Evolutionary conservation across 2,329 filamentous ascomycete species (phyloP).

Genomic region (Trichophaea hybrida): DNA sequence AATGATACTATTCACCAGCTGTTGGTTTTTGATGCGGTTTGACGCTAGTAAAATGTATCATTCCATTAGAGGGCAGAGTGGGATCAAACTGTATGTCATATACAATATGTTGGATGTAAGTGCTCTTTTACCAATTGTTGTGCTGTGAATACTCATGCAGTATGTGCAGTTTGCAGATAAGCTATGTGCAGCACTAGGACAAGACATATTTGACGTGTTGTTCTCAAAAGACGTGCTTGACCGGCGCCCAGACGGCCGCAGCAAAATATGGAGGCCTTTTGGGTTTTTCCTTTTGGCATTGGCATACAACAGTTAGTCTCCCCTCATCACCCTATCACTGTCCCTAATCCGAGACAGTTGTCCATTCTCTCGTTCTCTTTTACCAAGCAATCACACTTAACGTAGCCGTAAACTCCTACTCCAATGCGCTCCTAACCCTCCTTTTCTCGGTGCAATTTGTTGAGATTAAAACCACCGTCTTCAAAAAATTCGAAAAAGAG

Average conservation of each 20-base stretch:
- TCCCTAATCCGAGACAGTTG: conserved; percentile 34
- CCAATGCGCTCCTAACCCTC: conserved; percentile 81
- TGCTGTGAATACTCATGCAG: background rate
- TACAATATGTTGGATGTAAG: conserved; percentile 83
- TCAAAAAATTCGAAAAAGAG: conserved; percentile 97
- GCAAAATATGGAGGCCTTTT: conserved; percentile 75
- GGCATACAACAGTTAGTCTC: conserved; percentile 48
- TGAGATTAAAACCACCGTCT: conserved; percentile 95
- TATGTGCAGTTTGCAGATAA: conserved; percentile 56
- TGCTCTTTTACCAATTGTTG: background rate
- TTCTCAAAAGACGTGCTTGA: conserved; percentile 89
- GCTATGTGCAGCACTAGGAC: conserved; percentile 76
- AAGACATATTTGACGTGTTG: conserved; percentile 90
- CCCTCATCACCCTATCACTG: conserved; percentile 2
- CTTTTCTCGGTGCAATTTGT: conserved; percentile 96
- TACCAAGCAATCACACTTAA: conserved; percentile 97
- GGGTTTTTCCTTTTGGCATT: conserved; percentile 83
- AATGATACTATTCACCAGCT: conserved; percentile 72
- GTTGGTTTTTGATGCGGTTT: conserved; percentile 69
- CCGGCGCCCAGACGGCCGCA: conserved; percentile 71
- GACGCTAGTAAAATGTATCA: conserved; percentile 98
- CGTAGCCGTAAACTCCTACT: conserved; percentile 96
- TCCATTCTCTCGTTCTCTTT: conserved; percentile 77
- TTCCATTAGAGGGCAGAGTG: conserved; percentile 86
- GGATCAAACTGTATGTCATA: conserved; percentile 96